These are phyloP conservation scores for Cymodocea nodosa DNA, from an alignment of 116 monocot species.

Conservation along the genomic window DNA sequence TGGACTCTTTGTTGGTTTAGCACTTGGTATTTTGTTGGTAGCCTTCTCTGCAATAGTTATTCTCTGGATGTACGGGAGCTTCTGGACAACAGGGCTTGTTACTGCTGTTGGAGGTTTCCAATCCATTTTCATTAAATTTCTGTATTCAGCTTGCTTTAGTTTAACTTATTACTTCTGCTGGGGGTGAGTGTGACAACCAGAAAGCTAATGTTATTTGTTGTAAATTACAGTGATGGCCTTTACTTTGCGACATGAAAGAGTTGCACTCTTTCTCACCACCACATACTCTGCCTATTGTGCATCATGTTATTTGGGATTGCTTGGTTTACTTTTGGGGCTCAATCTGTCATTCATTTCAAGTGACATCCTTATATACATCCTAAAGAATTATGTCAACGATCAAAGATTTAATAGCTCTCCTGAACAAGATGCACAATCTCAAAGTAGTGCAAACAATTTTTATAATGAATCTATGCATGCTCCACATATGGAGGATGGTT, in stretches of 20 bases:
- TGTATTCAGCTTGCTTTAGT: neutral
- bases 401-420: conserved; percentile 20
- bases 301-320: conserved; percentile 65
- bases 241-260: conserved; percentile 53
- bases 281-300: conserved; percentile 72
- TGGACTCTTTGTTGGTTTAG: conserved; percentile 48
- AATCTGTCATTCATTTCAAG: conserved; percentile 87
- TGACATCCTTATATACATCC: conserved; percentile 54
- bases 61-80: conserved; percentile 83
- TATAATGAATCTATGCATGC: conserved; percentile 23
- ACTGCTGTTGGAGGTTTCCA: conserved; percentile 53
- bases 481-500: conserved; percentile 29
- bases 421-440: conserved; percentile 22
- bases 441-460: conserved; percentile 17
- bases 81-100: conserved; percentile 70
- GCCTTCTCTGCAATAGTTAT: conserved; percentile 29
- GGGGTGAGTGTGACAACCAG: neutral
- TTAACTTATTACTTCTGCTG: neutral
- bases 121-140: conserved; percentile 6
- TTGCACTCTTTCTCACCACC: conserved; percentile 53
- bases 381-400: conserved; percentile 53
- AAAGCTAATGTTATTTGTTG: neutral
- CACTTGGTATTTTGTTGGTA: conserved; percentile 38
- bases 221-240: conserved; percentile 46
- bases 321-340: conserved; percentile 65